These are phyloP conservation scores for Corylus avellana DNA, from an alignment of 306 rosid species.

Conservation along the genomic window DNA sequence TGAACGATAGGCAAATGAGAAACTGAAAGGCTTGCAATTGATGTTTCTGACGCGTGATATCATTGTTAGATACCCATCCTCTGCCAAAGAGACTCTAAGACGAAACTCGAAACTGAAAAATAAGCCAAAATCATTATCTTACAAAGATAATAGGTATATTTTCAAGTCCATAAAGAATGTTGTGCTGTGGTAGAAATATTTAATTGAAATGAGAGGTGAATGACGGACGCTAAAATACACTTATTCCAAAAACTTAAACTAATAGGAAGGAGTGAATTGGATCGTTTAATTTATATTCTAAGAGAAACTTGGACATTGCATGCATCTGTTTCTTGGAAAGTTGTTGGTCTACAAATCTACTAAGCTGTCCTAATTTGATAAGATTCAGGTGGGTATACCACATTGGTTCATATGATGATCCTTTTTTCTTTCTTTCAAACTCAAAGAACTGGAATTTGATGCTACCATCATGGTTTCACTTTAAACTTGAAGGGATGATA, in stretches of 20 bases:
- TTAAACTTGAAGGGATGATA: neutral
- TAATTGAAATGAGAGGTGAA: too few relatives aligned
- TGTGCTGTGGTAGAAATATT: neutral
- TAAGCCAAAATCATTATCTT: constrained; percentile 4
- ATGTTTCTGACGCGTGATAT: constrained; percentile 82
- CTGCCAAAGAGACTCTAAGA: constrained; percentile 66
- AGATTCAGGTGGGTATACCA: neutral
- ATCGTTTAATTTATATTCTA: too few relatives aligned
- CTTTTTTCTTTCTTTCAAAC: too few relatives aligned
- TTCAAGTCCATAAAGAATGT: neutral
- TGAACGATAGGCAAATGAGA: constrained; percentile 79
- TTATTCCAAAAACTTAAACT: too few relatives aligned
- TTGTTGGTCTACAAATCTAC: neutral
- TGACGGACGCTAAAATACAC: too few relatives aligned
- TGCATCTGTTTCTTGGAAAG: neutral
- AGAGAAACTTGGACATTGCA: neutral
- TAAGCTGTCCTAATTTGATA: neutral
- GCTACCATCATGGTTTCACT: neutral
- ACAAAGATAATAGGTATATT: neutral
- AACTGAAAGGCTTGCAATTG: constrained; percentile 79
- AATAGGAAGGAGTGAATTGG: too few relatives aligned
- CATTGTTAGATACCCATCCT: constrained; percentile 55
- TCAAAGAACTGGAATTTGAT: too few relatives aligned
- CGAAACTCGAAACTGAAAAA: constrained; percentile 83
- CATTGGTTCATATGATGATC: neutral